Conservation (phyloP, 371 early-diverging fungal species). For the Syncephalastrum monosporum region DNA sequence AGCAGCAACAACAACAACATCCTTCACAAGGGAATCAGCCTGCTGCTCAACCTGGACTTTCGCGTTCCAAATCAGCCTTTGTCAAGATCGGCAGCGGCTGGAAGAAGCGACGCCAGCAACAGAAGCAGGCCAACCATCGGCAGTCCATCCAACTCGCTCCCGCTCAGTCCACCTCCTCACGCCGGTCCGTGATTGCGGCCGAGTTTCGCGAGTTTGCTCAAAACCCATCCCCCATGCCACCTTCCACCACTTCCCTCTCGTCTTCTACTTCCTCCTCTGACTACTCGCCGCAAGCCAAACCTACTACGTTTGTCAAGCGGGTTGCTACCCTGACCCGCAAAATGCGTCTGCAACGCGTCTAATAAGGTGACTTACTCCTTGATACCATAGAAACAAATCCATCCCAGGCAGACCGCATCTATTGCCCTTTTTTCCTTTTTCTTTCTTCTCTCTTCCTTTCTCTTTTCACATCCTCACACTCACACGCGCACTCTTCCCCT, state of each 20-base stretch:
- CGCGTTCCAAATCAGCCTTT: conserved; percentile 28
- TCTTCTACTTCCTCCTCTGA: too few relatives aligned
- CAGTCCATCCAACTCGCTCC: not conserved
- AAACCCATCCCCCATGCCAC: too few relatives aligned
- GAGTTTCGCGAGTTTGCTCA: too few relatives aligned
- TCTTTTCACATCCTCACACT: not conserved
- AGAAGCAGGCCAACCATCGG: not conserved
- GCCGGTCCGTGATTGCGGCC: too few relatives aligned
- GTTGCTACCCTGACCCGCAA: conserved; percentile 38
- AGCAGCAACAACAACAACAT: conserved; percentile 7
- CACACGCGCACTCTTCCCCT: not conserved
- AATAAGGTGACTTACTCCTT: conserved; percentile 2
- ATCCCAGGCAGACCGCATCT: too few relatives aligned
- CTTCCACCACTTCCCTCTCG: too few relatives aligned
- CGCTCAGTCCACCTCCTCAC: too few relatives aligned
- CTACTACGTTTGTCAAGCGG: conserved; percentile 34
- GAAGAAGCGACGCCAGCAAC: conserved; percentile 5
- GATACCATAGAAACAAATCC: too few relatives aligned
- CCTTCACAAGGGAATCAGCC: not conserved
- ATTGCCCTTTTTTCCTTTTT: not conserved
- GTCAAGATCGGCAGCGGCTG: conserved; percentile 37
- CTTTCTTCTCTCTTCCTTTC: too few relatives aligned
- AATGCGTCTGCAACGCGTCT: conserved; percentile 21
- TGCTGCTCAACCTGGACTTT: not conserved
- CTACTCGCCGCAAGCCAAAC: too few relatives aligned